phyloP scores from a whole-genome alignment of 441 rosid species.

The Populus trichocarpa region DNA sequence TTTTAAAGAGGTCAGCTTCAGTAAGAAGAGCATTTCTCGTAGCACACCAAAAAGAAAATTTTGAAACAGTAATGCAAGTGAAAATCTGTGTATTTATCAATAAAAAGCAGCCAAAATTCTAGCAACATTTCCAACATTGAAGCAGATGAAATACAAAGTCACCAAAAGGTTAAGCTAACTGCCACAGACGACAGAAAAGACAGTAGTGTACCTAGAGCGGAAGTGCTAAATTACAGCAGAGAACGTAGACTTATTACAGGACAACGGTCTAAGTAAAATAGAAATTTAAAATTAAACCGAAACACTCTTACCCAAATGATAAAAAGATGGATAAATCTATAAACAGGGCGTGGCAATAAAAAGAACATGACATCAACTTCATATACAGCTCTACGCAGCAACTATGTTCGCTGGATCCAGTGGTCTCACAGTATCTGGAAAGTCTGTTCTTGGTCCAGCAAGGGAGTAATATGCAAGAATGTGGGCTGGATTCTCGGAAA shows the following conservation, averaged over 20 bases:
- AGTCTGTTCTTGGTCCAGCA: slow-evolving; percentile 83
- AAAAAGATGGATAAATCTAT: slow-evolving; percentile 22
- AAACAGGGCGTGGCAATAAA: slow-evolving; percentile 18
- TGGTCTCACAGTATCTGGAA: slow-evolving; percentile 57
- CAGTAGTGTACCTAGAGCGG: not conserved
- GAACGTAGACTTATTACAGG: slow-evolving; percentile 37
- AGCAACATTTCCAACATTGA: not conserved
- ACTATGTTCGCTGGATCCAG: slow-evolving; percentile 26
- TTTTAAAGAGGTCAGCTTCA: not conserved
- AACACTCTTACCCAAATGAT: slow-evolving; percentile 22
- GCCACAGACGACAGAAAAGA: slow-evolving; percentile 7
- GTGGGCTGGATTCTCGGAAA: slow-evolving; percentile 72
- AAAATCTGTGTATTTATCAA: not conserved
- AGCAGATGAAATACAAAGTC: not conserved
- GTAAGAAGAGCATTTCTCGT: not conserved
- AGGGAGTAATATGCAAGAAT: slow-evolving; percentile 89
- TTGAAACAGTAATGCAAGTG: not conserved
- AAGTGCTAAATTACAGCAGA: slow-evolving; percentile 28
- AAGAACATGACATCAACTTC: slow-evolving; percentile 11
- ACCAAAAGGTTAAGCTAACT: slow-evolving; percentile 4
- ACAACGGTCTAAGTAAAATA: slow-evolving; percentile 16
- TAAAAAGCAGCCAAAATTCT: not conserved
- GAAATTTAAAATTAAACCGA: slow-evolving; percentile 18
- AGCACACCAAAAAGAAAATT: not conserved
- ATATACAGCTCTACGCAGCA: slow-evolving; percentile 35